These are phyloP conservation scores for Lepidium aucheri DNA, from an alignment of 345 rosid genomes.

Conservation along the genomic window DNA sequence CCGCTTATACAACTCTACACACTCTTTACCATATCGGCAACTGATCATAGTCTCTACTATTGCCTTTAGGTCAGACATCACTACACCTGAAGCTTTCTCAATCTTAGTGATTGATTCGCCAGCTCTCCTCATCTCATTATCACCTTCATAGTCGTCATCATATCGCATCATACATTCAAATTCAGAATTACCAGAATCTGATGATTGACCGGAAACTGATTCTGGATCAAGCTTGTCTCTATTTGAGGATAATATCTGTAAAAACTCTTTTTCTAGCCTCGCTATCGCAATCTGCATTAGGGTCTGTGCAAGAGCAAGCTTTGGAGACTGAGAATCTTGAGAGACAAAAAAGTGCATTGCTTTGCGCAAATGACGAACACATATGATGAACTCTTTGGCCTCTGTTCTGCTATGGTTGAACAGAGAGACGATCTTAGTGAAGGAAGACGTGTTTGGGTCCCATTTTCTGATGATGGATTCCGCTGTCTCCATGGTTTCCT, in stretches of 20 bases:
- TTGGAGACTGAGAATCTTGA: conserved; percentile 31
- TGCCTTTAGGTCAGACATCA: conserved; percentile 51
- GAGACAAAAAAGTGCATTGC: conserved; percentile 53
- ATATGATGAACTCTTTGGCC: conserved; percentile 39
- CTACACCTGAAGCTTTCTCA: conserved; percentile 32
- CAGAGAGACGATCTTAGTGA: conserved; percentile 29
- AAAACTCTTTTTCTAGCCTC: conserved; percentile 55
- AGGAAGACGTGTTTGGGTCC: conserved; percentile 39
- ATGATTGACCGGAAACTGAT: conserved; percentile 47
- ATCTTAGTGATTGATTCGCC: conserved; percentile 33
- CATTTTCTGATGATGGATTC: conserved; percentile 52
- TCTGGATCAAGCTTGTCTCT: conserved; percentile 42
- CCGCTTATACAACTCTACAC: conserved; percentile 44
- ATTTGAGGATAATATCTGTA: conserved; percentile 34
- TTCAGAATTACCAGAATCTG: conserved; percentile 30
- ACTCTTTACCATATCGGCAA: conserved; percentile 72
- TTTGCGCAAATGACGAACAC: conserved; percentile 35
- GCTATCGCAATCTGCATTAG: conserved; percentile 65
- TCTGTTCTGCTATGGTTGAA: conserved; percentile 40
- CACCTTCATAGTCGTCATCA: conserved; percentile 26
- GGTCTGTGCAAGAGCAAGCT: conserved; percentile 49
- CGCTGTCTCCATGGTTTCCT: conserved; percentile 39
- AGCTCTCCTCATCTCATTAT: conserved; percentile 24
- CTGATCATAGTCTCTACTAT: conserved; percentile 74
- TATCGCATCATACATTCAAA: conserved; percentile 12